A percentile compares a stretch with the other conserved stretches of the same genome.
Evolutionary conservation across 805 yeast species (phyloP).

Genomic region (Ogataea siamensis): DNA sequence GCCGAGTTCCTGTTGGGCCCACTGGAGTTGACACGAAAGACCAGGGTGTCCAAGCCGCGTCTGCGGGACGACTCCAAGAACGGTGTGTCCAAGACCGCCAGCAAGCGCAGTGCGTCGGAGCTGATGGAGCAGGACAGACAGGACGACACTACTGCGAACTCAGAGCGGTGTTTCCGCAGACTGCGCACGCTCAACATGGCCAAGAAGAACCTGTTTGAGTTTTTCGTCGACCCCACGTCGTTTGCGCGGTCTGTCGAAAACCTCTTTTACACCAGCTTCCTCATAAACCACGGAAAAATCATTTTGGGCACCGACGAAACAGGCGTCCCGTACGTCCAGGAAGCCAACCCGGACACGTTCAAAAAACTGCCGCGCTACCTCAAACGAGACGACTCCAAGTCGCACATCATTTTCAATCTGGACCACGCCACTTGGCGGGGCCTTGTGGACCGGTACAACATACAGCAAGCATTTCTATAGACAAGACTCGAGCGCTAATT

Average conservation of each 20-base stretch:
- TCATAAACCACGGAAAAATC: conserved; percentile 70
- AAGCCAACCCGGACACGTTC: conserved; percentile 23
- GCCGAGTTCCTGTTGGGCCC: conserved; percentile 72
- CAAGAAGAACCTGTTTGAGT: conserved; percentile 57
- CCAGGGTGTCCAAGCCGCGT: conserved; percentile 34
- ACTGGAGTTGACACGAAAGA: conserved; percentile 55
- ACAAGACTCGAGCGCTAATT: conserved; percentile 7
- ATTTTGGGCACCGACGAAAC: conserved; percentile 50
- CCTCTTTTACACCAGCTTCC: conserved; percentile 76
- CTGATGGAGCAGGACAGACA: conserved; percentile 46
- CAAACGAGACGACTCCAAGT: conserved; percentile 30
- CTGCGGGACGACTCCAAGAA: conserved; percentile 43
- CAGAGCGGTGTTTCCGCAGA: conserved; percentile 46
- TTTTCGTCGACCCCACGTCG: conserved; percentile 72
- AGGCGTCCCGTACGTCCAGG: conserved; percentile 35
- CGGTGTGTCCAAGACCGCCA: conserved; percentile 49
- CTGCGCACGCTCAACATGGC: conserved; percentile 32
- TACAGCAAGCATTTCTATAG: conserved; percentile 47
- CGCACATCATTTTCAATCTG: conserved; percentile 72
- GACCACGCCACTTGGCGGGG: conserved; percentile 65
- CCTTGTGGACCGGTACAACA: conserved; percentile 51
- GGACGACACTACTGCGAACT: conserved; percentile 62
- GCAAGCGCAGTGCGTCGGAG: conserved; percentile 50
- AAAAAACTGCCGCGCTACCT: conserved; percentile 22
- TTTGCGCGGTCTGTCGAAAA: conserved; percentile 82